Evolutionary conservation across 805 yeast species (phyloP), one percentile per base, ranked within the genome.

Genomic region (Nakazawaea ernobii): DNA sequence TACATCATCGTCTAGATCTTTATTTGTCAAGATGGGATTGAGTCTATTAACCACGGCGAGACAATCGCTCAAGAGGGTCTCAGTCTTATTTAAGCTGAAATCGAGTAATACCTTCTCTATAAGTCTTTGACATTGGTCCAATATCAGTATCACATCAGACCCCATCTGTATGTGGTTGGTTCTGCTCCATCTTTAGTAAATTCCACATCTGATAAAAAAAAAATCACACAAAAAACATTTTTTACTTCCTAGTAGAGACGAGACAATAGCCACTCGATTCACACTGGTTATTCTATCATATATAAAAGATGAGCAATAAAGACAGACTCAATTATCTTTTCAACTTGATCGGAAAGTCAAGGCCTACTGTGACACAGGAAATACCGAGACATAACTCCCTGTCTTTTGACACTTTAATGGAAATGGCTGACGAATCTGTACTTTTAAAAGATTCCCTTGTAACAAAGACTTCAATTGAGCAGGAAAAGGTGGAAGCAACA

Each of bases 391-490:
- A 43, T 17, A 43, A 43, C 15, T 43, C 46, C 4, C 10, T 38
- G 20, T 50, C 57, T 37, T 59, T 56, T 43, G 62, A 59, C 39
- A 53, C 57, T n/a, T 40, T 64, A 9, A 32, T 57, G 13, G 44
- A 52, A 7, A 60, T 63, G 61, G 46, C 54, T 6, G 55, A 54
- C 20, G 41, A 32, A n/a, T 44, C 32, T 8, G 49, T 49, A 2
- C 44, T 57, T 15, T 37, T 51, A 4, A 52, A 51, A 57, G 46
- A 35, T 47, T 3, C 63, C 60, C 49, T 47, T n/a, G 49, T 46
- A 8, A 66, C 74, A 11, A 61, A 55, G 8, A 74, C 79, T 2
- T 55, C 69, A 3, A 56, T 49, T 13, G 61, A 61, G 10, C 80
- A 76, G 52, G 43, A 58, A 10, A 67, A 67, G 39, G 69, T 68